Base-by-base conservation (phyloP, 2,329 filamentous ascomycete species). In the Hypoxylon sp. region DNA sequence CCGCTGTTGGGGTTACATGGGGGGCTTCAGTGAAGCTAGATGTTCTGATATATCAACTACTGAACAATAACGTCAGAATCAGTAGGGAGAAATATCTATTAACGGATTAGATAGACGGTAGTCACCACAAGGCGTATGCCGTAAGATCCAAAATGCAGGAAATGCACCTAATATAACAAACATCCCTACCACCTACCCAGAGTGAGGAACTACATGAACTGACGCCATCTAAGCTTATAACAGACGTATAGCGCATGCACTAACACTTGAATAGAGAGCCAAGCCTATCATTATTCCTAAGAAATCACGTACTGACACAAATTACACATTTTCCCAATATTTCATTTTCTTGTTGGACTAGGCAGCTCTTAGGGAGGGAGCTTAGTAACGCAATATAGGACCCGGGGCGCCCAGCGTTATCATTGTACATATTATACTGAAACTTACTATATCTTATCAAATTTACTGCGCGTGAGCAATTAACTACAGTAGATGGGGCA, bases 391-490 rank as follows among this genome's bases (percentile, higher is more conserved):
- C n/a, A 7, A 11, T 21, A 19, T 56, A 46, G 15, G n/a, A 44
- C n/a, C 42, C 21, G 24, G n/a, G 19, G 24, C 13, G n/a, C 8
- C 44, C 21, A 42, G 35, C 24, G 42, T 11, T 5, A 44, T 19
- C 37, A 31, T 7, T 47, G 15, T 51, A 32, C 35, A 50, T 39
- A 48, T 8, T 2, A 2, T 15, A 21, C 15, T 24, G 1, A 35
- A 15, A 24, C 55, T 68, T 68, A 68, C 65, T 68, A 19, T 68
- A 62, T 65, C 65, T 62, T 62, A 65, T 65, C 56, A 58, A 31
- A 51, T 35, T 2, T 5, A 47, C 17, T 55, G 37, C 39, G 44
- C 48, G 15, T 32, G 50, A 58, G 31, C 60, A 27, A 54, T 50
- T 46, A 24, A 24, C 37, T 51, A 53, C 39, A 29, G 42, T 44